Evolutionary conservation across 2,329 filamentous ascomycete species (phyloP).

Genomic region (Botrytis squamosa): DNA sequence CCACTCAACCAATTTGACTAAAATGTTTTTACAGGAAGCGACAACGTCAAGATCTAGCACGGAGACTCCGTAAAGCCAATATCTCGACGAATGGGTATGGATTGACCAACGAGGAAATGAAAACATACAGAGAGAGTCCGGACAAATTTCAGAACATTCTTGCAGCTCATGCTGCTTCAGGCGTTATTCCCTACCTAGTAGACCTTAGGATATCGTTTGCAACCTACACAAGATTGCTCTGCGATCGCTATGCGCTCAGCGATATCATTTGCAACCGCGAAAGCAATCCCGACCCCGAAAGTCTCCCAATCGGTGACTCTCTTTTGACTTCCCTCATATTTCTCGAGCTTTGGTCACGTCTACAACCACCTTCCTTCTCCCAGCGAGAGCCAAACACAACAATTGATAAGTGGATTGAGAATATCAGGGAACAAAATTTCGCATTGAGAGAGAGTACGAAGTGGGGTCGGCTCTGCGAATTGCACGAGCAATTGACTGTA

Average conservation of each 20-base stretch:
- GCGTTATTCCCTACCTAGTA: neutral
- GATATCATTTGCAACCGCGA: no score
- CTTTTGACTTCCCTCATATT: neutral
- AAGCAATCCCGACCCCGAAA: neutral
- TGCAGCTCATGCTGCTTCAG: neutral
- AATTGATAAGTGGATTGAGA: neutral
- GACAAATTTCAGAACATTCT: neutral
- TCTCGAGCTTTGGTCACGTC: neutral
- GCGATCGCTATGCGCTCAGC: neutral
- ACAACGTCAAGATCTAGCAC: neutral
- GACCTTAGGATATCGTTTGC: neutral
- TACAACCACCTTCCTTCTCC: neutral
- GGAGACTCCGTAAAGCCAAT: neutral
- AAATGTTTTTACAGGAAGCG: neutral
- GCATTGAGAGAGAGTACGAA: neutral
- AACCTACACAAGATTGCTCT: neutral
- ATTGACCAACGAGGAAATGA: neutral
- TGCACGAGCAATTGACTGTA: neutral
- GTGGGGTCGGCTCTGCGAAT: neutral
- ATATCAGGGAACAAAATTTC: neutral
- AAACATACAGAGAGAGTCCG: neutral
- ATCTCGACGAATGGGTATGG: neutral
- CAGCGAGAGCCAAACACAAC: accelerated
- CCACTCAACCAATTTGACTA: neutral
- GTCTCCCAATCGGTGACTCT: neutral